A percentile compares a stretch with the other conserved stretches of the same genome.
Evolutionary conservation across 2,329 filamentous ascomycete genomes (phyloP).

Genomic region (Fusarium dlaminii): DNA sequence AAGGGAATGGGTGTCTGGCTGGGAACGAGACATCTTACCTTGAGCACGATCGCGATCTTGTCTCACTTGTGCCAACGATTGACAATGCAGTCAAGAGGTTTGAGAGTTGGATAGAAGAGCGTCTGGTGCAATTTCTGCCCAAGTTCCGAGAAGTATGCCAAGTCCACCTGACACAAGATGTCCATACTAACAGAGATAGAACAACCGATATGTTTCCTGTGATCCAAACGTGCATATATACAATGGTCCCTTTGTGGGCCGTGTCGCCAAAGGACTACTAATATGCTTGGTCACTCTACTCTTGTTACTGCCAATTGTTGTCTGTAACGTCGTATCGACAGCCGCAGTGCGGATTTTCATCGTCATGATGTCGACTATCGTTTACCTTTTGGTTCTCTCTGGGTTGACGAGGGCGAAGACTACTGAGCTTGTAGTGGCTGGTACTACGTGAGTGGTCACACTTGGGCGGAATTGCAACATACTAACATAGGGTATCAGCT

Average conservation of each 20-base stretch:
- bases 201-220: not conserved
- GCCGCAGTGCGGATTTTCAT: not conserved
- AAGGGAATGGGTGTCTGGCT: not conserved
- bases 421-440: not conserved
- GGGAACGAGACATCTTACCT: not conserved
- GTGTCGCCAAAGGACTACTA: not conserved
- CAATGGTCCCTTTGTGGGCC: not conserved
- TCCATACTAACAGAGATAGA: not conserved
- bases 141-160: not conserved
- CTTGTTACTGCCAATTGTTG: not conserved
- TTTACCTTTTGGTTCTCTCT: not conserved
- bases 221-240: not conserved
- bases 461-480: accelerated
- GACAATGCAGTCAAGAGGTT: not conserved
- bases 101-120: constrained; percentile 5
- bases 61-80: not conserved
- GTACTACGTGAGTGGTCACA: not conserved
- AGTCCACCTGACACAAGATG: not conserved
- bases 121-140: not conserved
- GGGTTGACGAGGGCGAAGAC: not conserved
- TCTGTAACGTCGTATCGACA: not conserved
- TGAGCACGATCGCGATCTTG: not conserved
- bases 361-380: not conserved
- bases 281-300: not conserved
- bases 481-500: not conserved